Evolutionary conservation across 768 basidiomycete genomes (phyloP), one percentile per base, ranked within the genome.

Genomic region (Russula compacta): DNA sequence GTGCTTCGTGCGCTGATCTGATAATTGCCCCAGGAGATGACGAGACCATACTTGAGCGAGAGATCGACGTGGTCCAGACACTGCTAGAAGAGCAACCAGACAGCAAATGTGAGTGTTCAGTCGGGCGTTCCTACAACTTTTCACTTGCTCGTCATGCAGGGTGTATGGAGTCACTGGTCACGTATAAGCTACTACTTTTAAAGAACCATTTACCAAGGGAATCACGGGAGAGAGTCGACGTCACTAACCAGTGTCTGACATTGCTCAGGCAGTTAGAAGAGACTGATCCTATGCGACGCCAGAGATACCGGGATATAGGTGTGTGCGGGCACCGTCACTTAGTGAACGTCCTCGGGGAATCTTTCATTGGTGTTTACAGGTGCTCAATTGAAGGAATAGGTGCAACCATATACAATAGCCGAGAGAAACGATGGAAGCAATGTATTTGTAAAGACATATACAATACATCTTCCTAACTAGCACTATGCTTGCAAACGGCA

Each of bases 111-210:
- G 70, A 57, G 84, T 65, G 17, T 19, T 38, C 47, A 10, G 36
- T 36, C 58, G 8, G 32, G 53, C 46, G 19, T 51, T 40, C 11
- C 32, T 56, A 51, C 7, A 4, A 51, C 24, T 14, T 47, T 33
- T 53, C 49, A n/a, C 53, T 29, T 48, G 43, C 59, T 51, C 39
- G 19, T n/a, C 19, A 47, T 33, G 57, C 50, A 97, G 95, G 95
- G 95, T 95, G 93, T 69, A 85, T 98, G 80, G 93, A 95, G 68
- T 91, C 92, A 0, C 78, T 97, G 40, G 85, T 93, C 1, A 81
- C 89, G 67, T 97, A 97, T 74, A 86, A 86, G 69, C 78, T 76
- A 32, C 72, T 92, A n/a, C 72, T 92, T 32, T 61, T 88, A n/a
- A 73, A 71, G 56, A 77, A 82, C 36, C 75, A 82, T 64, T 57